Evolutionary conservation across 179 eudicot genomes (phyloP).

Genomic region (Sideroxylon spinosum): DNA sequence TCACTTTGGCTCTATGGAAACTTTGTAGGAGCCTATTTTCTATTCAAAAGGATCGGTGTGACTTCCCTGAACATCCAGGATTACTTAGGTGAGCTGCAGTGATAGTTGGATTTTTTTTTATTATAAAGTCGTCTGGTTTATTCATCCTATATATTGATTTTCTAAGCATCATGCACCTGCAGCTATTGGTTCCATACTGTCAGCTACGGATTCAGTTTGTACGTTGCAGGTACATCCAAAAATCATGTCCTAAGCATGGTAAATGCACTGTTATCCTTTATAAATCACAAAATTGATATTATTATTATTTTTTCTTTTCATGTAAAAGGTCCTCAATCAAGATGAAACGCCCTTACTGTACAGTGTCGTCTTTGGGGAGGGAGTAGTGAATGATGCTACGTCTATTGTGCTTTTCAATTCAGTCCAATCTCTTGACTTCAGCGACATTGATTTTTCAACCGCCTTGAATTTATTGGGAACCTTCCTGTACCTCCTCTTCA

Average conservation of each 20-base stretch:
- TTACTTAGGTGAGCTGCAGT: slow-evolving; percentile 42
- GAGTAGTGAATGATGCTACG: slow-evolving; percentile 95
- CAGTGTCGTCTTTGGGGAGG: slow-evolving; percentile 88
- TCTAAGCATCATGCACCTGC: slow-evolving; percentile 18
- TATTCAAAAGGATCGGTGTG: slow-evolving; percentile 56
- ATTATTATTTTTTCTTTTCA: slow-evolving; percentile 22
- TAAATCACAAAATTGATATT: not conserved
- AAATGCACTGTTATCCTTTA: slow-evolving; percentile 6
- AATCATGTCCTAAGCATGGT: not conserved
- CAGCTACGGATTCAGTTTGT: slow-evolving; percentile 97
- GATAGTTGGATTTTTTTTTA: slow-evolving; percentile 2
- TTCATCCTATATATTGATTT: not conserved
- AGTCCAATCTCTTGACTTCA: slow-evolving; percentile 71
- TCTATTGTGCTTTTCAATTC: slow-evolving; percentile 94
- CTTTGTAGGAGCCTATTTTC: slow-evolving; percentile 42
- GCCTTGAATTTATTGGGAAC: slow-evolving; percentile 68
- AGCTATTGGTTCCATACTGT: slow-evolving; percentile 95
- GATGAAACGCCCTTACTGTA: slow-evolving; percentile 90
- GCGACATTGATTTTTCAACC: slow-evolving; percentile 39
- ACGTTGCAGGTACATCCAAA: slow-evolving; percentile 71
- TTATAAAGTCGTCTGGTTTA: not conserved
- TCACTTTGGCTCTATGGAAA: slow-evolving; percentile 10
- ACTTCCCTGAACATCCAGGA: slow-evolving; percentile 45
- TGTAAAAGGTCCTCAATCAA: slow-evolving; percentile 77
- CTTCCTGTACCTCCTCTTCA: slow-evolving; percentile 67